A percentile compares a stretch with the other conserved stretches of the same genome.
Conservation (phyloP, 345 rosid genomes). For the Cardamine resedifolia region DNA sequence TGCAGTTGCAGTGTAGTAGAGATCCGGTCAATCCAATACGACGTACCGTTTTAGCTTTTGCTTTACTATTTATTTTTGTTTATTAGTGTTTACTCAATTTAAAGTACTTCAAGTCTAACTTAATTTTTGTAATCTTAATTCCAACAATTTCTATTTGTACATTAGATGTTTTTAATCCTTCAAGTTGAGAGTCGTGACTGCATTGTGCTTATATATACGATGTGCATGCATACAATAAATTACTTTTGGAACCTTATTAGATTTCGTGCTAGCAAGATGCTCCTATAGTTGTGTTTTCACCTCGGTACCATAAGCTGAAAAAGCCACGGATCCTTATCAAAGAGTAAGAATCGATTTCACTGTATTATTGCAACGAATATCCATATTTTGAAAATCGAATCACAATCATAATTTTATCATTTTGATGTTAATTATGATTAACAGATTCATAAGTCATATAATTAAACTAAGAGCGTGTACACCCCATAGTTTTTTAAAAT, state of each 20-base stretch:
- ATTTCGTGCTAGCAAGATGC: background rate
- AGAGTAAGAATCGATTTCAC: background rate
- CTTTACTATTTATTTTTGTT: background rate
- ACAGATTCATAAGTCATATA: background rate
- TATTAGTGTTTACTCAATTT: background rate
- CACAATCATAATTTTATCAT: background rate
- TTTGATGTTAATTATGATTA: background rate
- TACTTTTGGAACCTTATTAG: background rate
- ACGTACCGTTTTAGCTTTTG: constrained; percentile 14
- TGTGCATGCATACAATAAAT: background rate
- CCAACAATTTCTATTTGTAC: background rate
- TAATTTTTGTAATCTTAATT: background rate
- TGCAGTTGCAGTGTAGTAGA: background rate
- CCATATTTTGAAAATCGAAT: background rate
- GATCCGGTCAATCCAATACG: background rate
- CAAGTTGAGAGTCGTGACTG: too few relatives aligned
- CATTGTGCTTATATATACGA: background rate
- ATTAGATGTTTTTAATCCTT: too few relatives aligned
- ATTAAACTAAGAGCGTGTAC: background rate
- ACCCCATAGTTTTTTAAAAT: background rate
- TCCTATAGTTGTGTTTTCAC: background rate
- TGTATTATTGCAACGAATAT: background rate
- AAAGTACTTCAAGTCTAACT: background rate
- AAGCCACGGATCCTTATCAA: background rate
- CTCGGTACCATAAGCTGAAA: background rate